Evolutionary conservation across 805 yeast genomes (phyloP).

Genomic region (Candida dajiaensis): DNA sequence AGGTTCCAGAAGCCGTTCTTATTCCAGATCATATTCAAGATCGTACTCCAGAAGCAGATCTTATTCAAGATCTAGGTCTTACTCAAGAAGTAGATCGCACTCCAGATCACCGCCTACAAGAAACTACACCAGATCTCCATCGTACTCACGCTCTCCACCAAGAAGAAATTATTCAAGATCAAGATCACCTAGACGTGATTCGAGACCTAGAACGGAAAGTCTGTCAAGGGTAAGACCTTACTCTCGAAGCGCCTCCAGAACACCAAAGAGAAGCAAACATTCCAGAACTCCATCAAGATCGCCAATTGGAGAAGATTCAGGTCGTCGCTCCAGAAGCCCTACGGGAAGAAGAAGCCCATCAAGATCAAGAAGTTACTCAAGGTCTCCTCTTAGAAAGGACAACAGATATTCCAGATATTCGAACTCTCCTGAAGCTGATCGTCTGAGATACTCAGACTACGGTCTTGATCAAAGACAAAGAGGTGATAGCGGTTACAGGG

Average conservation of each 20-base stretch:
- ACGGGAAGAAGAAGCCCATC: slow-evolving; percentile 3
- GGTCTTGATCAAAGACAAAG: not conserved
- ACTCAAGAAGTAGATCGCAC: slow-evolving; percentile 14
- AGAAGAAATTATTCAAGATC: slow-evolving; percentile 5
- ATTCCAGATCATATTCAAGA: slow-evolving; percentile 12
- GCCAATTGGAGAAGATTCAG: not conserved
- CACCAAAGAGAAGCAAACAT: slow-evolving; percentile 8
- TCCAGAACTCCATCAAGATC: slow-evolving; percentile 23
- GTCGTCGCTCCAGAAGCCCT: slow-evolving; percentile 12
- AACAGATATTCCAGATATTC: not conserved
- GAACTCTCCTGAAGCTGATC: not conserved
- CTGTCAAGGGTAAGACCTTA: slow-evolving; percentile 22
- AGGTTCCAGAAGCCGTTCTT: slow-evolving; percentile 6
- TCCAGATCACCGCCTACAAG: not conserved
- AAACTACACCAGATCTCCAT: slow-evolving; percentile 10
- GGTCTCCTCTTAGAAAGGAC: not conserved
- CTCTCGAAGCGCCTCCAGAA: slow-evolving; percentile 3
- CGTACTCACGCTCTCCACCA: slow-evolving; percentile 8
- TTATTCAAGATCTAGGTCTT: slow-evolving; percentile 12
- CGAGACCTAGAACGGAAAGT: not conserved
- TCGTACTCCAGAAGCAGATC: slow-evolving; percentile 14
- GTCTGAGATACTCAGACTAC: slow-evolving; percentile 2
- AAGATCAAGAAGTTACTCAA: not conserved
- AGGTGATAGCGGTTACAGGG: not conserved
- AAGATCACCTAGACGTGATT: slow-evolving; percentile 5